Evolutionary conservation across 352 stramenopile genomes (phyloP), one percentile per base, ranked within the genome.

Genomic region (Pythium sukuiense): DNA sequence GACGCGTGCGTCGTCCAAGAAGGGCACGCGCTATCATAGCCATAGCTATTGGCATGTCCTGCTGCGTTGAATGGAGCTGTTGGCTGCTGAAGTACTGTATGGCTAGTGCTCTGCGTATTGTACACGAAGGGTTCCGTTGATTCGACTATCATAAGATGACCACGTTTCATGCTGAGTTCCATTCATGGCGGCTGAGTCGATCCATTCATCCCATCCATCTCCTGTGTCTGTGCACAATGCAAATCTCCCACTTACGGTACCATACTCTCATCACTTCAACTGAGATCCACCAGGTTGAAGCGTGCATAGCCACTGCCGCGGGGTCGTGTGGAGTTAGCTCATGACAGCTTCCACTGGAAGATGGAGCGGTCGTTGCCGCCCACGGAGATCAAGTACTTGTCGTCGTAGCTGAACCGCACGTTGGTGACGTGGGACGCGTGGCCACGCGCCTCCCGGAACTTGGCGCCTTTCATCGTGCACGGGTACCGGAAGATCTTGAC

Each of bases 401-500:
- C 89, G 54, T 94, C 82, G 48, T 69, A 78, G 68, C 81, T 93
- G 62, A 96, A 96, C 57, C 79, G 76, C 55, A 95, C 87, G 37
- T 86, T 93, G 7, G 80, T 90, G 1, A 96, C 83, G 55, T 97
- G 88, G 3, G 85, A 94, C 39, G 83, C 79, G 59, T 97, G 90
- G 7, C 88, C 90, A 29, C 71, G 74, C 4, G 74, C 74, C 12
- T 76, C 63, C 20, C 85, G 11, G 18, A 50, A 70, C 64, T 76
- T 70, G 69, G 85, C 80, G 71, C 85, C 80, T 61, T 88, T 84
- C 57, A 77, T 71, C 58, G 81, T 79, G 72, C 85, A 90, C 27
- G 91, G 91, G 52, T 93, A 97, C 55, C 85, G 86, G 65, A 96
- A 97, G 29, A 97, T 55, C 62, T 96, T 97, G 60, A 97, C 76